A percentile compares a stretch with the other conserved stretches of the same genome.
phyloP scores from a whole-genome alignment of 164 flowering plant species.

The Stephania japonica region DNA sequence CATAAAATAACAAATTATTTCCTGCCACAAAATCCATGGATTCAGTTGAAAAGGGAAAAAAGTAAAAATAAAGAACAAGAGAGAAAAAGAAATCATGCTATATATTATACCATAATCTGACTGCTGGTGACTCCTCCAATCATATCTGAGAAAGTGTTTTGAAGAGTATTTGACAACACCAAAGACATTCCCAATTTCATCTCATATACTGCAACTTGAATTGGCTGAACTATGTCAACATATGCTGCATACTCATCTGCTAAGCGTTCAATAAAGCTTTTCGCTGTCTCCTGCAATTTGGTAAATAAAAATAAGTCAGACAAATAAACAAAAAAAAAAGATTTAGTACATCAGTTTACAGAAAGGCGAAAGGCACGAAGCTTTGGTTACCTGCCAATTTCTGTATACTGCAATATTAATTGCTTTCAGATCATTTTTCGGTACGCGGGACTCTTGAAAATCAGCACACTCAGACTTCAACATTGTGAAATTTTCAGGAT shows the following conservation, averaged over 20 bases:
- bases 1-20: slow-evolving; percentile 50
- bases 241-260: slow-evolving; percentile 51
- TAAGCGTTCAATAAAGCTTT: slow-evolving; percentile 51
- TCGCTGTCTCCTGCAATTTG: slow-evolving; percentile 52
- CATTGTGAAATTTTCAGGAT: slow-evolving; percentile 46
- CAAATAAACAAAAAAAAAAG: background rate
- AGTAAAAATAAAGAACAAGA: background rate
- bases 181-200: slow-evolving; percentile 82
- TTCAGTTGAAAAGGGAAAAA: slow-evolving; percentile 10
- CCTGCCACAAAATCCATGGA: slow-evolving; percentile 33
- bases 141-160: slow-evolving; percentile 27
- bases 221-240: slow-evolving; percentile 67
- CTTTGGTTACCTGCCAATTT: slow-evolving; percentile 70
- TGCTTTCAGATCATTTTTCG: slow-evolving; percentile 28
- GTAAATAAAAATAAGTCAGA: background rate
- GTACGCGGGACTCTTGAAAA: slow-evolving; percentile 27
- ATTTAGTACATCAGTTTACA: background rate
- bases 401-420: slow-evolving; percentile 31
- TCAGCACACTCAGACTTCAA: slow-evolving; percentile 51
- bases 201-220: slow-evolving; percentile 87
- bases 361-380: background rate
- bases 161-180: slow-evolving; percentile 38
- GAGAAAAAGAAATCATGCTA: background rate
- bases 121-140: slow-evolving; percentile 30
- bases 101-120: slow-evolving; percentile 31